Conservation (phyloP, 108 stramenopile species). For the Skeletonema tropicum region DNA sequence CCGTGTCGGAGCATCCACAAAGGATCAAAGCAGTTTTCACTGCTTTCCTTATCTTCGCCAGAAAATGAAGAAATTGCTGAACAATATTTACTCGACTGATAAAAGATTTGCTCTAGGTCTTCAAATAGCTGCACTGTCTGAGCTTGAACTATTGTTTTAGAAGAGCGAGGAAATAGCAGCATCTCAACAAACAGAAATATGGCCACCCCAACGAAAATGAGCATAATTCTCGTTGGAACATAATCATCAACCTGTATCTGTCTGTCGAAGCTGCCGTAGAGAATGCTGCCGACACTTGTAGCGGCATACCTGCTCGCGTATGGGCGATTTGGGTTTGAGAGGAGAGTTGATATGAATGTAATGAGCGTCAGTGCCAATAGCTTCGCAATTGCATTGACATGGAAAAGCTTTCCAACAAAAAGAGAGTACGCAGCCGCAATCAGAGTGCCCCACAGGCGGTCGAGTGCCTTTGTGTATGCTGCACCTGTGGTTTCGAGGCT, state of each 20-base stretch:
- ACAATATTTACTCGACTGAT: constrained; percentile 18
- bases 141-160: constrained; percentile 41
- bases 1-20: constrained; percentile 28
- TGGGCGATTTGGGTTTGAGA: constrained; percentile 44
- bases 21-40: not conserved
- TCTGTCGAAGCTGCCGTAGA: constrained; percentile 50
- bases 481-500: constrained; percentile 50
- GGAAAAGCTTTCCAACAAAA: constrained; percentile 46
- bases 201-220: constrained; percentile 53
- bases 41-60: constrained; percentile 3
- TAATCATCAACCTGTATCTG: constrained; percentile 37
- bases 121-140: constrained; percentile 45
- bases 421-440: constrained; percentile 53
- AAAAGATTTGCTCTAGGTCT: constrained; percentile 27
- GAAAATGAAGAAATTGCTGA: constrained; percentile 11
- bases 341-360: constrained; percentile 41
- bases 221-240: constrained; percentile 49
- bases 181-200: constrained; percentile 52
- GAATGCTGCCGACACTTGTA: constrained; percentile 48
- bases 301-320: constrained; percentile 52
- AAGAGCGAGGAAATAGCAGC: constrained; percentile 42
- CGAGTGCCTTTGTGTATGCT: constrained; percentile 46
- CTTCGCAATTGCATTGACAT: constrained; percentile 22
- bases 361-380: constrained; percentile 37
- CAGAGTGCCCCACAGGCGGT: constrained; percentile 55